Base-by-base conservation (phyloP, 169 alveolate genomes). In the Cryptosporidium muris region DNA sequence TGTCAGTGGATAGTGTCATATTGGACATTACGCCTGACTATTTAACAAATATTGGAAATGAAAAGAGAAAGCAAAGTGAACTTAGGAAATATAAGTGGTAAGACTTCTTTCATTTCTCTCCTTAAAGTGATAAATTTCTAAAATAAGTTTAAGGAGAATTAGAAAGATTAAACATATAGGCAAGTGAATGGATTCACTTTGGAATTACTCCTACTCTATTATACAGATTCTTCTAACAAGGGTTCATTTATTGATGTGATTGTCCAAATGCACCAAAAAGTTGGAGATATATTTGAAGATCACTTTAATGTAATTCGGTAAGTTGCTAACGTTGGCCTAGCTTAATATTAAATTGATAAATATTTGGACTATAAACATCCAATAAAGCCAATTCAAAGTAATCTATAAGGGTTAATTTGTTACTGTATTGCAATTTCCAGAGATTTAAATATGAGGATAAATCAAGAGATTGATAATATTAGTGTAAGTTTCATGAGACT, bases 391-490 rank as follows among this genome's bases (percentile, higher is more conserved):
- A 12, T 62, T 62, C n/a, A 3, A 8, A 58, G n/a, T 58, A 34
- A 34, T 8, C 4, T 62, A 62, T 5, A 62, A 47, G 51, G 37
- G 37, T 40, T 34, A 12, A 40, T 14, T 25, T 62, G 43, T 12
- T 11, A 49, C 11, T 11, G 12, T 16, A 56, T 56, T 56, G 64
- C 14, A 9, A 56, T 12, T 40, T 51, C 51, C 38, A 74, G 85
- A 74, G 85, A 74, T 45, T 58, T 74, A 7, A 74, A 74, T 60
- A 45, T 45, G 36, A 74, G 60, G 60, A 74, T 74, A 14, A 74
- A 74, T 74, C 85, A 74, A 58, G 85, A 74, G 42, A 74, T 74
- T 42, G 85, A 74, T 4, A 52, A 74, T 16, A 74, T 74, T 25
- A 63, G 60, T 37, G 85, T 74, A 74, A 56, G 85, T 74, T 54